Evolutionary conservation across 1,139 yeast species (phyloP).

Genomic region (Scheffersomyces insectosa): DNA sequence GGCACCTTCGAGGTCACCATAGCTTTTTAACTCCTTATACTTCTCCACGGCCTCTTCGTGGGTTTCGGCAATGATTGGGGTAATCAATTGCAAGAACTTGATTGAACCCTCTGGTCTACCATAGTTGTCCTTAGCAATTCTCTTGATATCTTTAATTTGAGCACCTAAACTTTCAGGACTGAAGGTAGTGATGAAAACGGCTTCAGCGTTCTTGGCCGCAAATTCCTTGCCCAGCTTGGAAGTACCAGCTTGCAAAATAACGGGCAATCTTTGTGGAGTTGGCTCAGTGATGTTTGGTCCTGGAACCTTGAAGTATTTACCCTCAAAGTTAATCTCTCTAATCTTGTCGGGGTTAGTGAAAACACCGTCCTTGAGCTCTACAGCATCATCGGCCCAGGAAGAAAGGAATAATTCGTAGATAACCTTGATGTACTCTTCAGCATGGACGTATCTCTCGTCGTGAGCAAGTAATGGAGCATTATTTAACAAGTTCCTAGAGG

Average conservation of each 20-base stretch:
- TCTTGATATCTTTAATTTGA: conserved; percentile 17
- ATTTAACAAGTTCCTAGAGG: conserved; percentile 39
- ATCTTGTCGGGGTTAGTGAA: conserved; percentile 40
- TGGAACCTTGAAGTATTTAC: conserved; percentile 40
- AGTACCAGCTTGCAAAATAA: conserved; percentile 49
- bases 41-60: conserved; percentile 30
- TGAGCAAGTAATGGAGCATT: conserved; percentile 36
- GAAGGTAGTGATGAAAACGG: conserved; percentile 34
- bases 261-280: conserved; percentile 44
- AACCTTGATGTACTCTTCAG: conserved; percentile 43
- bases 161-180: conserved; percentile 17
- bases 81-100: conserved; percentile 22
- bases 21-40: conserved; percentile 15
- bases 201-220: conserved; percentile 48
- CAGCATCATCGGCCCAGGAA: conserved; percentile 49
- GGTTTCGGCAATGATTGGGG: conserved; percentile 27
- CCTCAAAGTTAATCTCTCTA: conserved; percentile 40
- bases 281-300: conserved; percentile 46
- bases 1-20: conserved; percentile 27
- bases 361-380: conserved; percentile 31
- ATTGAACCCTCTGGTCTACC: conserved; percentile 25
- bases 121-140: conserved; percentile 18
- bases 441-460: conserved; percentile 38
- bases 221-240: conserved; percentile 41
- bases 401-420: conserved; percentile 38